Evolutionary conservation across 495 filamentous ascomycete genomes (phyloP), one percentile per base, ranked within the genome.

Genomic region (Chaetomium fimeti): DNA sequence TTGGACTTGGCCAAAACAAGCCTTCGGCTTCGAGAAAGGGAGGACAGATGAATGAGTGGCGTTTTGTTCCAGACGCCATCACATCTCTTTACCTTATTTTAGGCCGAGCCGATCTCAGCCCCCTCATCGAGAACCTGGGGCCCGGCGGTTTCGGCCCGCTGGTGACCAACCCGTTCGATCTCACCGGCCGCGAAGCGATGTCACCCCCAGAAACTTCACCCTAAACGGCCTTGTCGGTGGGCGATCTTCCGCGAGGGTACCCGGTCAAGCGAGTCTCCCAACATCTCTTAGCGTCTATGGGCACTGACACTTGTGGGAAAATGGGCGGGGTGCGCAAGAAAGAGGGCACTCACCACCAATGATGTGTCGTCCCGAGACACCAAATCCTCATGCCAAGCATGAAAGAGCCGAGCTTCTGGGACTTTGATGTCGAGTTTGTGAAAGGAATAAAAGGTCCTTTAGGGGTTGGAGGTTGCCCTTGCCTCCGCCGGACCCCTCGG

Each of bases 361-460:
- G 45, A n/a, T 11, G 18, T 20, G 8, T 2, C 20, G 20, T 24
- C 45, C n/a, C 45, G 18, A 24, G 18, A 24, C 45, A 49, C 45
- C 45, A 9, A 49, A 49, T 20, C 45, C n/a, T 49, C 12, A 49
- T n/a, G 45, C 45, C 45, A 49, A 49, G 45, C 45, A 12, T 49
- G 18, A 24, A 24, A 49, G 12, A 49, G 20, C 40, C 40, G 13
- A 18, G 40, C 38, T 6, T 11, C 40, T 16, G 15, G 40, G 9
- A 43, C 11, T 43, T 43, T 43, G 32, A 36, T 36, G 32, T 36
- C 32, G 3, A 36, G 8, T 36, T 36, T 36, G 32, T 36, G 32
- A 36, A 36, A 36, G 8, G 32, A 36, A 36, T 5, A 36, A 36
- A 36, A 36, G 32, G 32, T 9, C 32, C 6, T 36, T 36, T 6